Conservation (phyloP, 441 rosid species). For the Jatropha podagrica region DNA sequence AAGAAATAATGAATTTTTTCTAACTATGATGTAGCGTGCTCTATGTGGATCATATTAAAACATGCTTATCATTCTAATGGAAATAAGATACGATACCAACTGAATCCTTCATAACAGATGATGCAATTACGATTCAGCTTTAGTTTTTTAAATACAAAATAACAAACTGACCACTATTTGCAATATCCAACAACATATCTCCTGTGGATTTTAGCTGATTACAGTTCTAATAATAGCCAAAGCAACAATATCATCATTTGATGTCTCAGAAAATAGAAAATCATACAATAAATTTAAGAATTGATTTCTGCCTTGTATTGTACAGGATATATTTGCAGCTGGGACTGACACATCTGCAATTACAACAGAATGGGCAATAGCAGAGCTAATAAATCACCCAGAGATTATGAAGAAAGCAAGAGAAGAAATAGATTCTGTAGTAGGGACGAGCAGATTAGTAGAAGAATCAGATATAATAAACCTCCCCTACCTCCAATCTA, state of each 20-base stretch:
- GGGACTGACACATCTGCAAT: constrained; percentile 46
- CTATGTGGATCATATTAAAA: too few species aligned
- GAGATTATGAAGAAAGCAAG: constrained; percentile 35
- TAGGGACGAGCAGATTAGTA: constrained; percentile 31
- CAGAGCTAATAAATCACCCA: constrained; percentile 43
- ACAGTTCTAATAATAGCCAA: neutral
- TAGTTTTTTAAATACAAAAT: too few species aligned
- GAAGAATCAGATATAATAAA: constrained; percentile 35
- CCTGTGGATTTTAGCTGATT: neutral
- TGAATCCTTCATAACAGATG: too few species aligned
- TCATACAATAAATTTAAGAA: neutral
- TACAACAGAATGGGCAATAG: constrained; percentile 42
- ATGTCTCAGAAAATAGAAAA: neutral
- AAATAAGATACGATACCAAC: too few species aligned
- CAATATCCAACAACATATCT: neutral
- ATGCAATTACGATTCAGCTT: neutral
- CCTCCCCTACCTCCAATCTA: constrained; percentile 38
- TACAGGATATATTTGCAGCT: constrained; percentile 39
- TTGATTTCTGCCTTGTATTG: constrained; percentile 15
- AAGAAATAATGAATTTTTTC: too few species aligned
- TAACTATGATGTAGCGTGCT: too few species aligned
- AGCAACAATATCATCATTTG: neutral
- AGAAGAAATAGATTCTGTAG: constrained; percentile 31
- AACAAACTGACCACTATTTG: too few species aligned
- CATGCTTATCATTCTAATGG: too few species aligned